Percentiles rank a stretch among this genome's conserved stretches.
These are phyloP conservation scores for Xeromyces bisporus DNA, from an alignment of 495 filamentous ascomycete genomes.

Conservation along the genomic window DNA sequence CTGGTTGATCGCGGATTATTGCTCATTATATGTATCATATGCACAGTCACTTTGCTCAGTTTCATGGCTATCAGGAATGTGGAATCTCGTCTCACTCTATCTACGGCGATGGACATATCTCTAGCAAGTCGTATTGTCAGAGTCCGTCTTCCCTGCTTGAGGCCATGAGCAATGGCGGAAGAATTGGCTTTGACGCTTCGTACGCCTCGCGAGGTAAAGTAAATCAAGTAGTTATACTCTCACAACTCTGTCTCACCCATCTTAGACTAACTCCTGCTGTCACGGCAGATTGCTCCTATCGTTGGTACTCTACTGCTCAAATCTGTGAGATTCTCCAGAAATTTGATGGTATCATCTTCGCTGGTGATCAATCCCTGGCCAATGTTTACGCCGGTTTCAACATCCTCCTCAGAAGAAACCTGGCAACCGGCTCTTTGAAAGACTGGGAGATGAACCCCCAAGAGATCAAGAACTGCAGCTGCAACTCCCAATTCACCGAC, in stretches of 20 bases:
- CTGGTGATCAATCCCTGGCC: conserved; percentile 28
- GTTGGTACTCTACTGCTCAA: conserved; percentile 27
- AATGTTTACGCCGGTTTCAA: conserved; percentile 32
- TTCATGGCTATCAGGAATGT: conserved; percentile 28
- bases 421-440: conserved; percentile 25
- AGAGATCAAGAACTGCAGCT: conserved; percentile 18
- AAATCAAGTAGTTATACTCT: too few species aligned
- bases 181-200: conserved; percentile 29
- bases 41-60: conserved; percentile 24
- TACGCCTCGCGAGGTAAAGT: conserved; percentile 22
- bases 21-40: conserved; percentile 8
- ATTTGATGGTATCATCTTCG: conserved; percentile 28
- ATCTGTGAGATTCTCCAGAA: conserved; percentile 34
- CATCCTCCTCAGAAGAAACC: conserved; percentile 28
- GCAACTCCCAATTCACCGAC: conserved; percentile 26
- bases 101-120: conserved; percentile 12
- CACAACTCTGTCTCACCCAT: too few species aligned
- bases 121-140: conserved; percentile 16
- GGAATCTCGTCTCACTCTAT: conserved; percentile 25
- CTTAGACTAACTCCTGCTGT: too few species aligned
- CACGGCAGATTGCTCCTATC: conserved; percentile 26
- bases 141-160: conserved; percentile 22
- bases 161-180: conserved; percentile 29
- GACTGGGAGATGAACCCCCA: conserved; percentile 22
- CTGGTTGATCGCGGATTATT: conserved; percentile 3